These are phyloP conservation scores for Blepharisma japonicum DNA, from an alignment of 73 alveolate species.

Conservation along the genomic window DNA sequence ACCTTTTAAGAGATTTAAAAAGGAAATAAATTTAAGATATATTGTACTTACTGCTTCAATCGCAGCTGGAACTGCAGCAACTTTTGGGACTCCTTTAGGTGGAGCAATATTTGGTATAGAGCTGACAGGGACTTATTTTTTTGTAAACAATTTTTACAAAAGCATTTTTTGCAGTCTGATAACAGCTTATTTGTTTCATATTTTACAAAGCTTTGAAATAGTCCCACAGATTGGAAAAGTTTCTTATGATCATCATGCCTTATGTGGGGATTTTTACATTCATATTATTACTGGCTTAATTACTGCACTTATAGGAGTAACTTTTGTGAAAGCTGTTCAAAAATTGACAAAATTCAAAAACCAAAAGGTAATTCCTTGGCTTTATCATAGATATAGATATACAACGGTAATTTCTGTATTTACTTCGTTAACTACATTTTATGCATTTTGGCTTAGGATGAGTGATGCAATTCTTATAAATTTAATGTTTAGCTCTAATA, in stretches of 20 bases:
- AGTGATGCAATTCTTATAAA: neutral
- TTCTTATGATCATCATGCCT: neutral
- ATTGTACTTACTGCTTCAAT: constrained; percentile 79
- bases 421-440: neutral
- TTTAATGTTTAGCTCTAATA: neutral
- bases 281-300: neutral
- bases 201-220: constrained; percentile 39
- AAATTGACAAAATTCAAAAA: neutral
- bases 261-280: neutral
- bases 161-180: constrained; percentile 72
- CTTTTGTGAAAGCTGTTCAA: neutral
- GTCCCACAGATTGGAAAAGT: constrained; percentile 37
- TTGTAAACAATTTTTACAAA: constrained; percentile 76
- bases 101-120: constrained; percentile 92
- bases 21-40: constrained; percentile 34
- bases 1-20: constrained; percentile 40
- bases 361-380: constrained; percentile 5
- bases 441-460: neutral
- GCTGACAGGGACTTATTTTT: constrained; percentile 84
- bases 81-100: constrained; percentile 96
- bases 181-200: constrained; percentile 39
- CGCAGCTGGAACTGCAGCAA: constrained; percentile 86
- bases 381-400: neutral
- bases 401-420: neutral
- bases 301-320: neutral